A percentile compares a stretch with the other conserved stretches of the same genome.
These are phyloP conservation scores for Cadophora malorum DNA, from an alignment of 2,329 filamentous ascomycete species.

Conservation along the genomic window DNA sequence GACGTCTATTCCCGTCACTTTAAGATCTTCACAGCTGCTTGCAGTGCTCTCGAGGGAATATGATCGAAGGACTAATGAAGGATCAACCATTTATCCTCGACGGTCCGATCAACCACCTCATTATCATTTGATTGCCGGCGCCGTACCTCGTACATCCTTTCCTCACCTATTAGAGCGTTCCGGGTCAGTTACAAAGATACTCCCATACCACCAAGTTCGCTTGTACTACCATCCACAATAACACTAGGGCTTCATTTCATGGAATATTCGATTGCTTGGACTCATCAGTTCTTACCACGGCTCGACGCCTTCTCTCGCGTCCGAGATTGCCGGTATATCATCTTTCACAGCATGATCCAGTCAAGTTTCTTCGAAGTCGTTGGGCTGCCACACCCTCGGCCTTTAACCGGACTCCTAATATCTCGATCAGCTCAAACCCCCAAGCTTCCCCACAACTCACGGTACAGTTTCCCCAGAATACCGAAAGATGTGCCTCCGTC, in stretches of 20 bases:
- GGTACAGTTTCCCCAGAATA: conserved; percentile 22
- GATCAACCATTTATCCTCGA: conserved; percentile 10
- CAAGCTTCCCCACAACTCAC: conserved; percentile 16
- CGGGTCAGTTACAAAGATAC: conserved; percentile 1
- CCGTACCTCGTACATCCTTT: neutral
- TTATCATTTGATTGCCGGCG: neutral
- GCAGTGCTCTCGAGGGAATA: neutral
- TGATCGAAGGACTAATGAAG: neutral
- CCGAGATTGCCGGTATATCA: conserved; percentile 10
- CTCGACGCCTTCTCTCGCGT: neutral
- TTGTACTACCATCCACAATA: neutral
- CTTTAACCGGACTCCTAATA: conserved; percentile 19
- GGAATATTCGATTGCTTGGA: conserved; percentile 6
- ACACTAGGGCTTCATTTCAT: neutral
- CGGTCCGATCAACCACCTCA: conserved; percentile 8
- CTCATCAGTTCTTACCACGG: neutral
- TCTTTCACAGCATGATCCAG: conserved; percentile 3
- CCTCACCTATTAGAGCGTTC: neutral
- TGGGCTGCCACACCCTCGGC: conserved; percentile 9
- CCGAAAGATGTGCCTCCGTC: conserved; percentile 15
- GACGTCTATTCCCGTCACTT: neutral
- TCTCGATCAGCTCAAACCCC: neutral
- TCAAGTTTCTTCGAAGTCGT: neutral
- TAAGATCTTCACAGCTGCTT: neutral
- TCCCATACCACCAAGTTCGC: neutral